phyloP scores from a whole-genome alignment of 257 asterid species.

The Misopates orontium region DNA sequence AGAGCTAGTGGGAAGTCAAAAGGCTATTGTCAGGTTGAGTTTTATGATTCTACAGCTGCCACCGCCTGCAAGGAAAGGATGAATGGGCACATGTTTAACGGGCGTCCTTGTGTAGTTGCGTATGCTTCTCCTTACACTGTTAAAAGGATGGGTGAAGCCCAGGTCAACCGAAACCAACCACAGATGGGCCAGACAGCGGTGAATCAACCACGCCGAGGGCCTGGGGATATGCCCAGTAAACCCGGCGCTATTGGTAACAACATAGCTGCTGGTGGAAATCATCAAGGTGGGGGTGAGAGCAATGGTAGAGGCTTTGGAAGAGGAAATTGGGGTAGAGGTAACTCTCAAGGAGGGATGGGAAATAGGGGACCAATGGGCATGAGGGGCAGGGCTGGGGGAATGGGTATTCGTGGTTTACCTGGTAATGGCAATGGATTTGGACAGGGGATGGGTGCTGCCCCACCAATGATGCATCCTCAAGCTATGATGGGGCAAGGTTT shows the following conservation, averaged over 20 bases:
- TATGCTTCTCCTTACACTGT: conserved; percentile 53
- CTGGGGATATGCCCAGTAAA: conserved; percentile 37
- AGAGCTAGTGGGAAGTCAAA: conserved; percentile 67
- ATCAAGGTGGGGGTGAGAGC: conserved; percentile 47
- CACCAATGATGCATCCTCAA: conserved; percentile 53
- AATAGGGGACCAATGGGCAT: conserved; percentile 68
- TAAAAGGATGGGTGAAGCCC: conserved; percentile 48
- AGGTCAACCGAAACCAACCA: conserved; percentile 42
- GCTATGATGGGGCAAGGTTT: conserved; percentile 62
- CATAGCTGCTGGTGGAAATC: conserved; percentile 42
- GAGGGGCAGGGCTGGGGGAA: conserved; percentile 53
- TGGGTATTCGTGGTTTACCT: background rate
- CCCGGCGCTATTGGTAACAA: conserved; percentile 33
- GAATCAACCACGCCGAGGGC: conserved; percentile 46
- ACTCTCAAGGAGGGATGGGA: conserved; percentile 53
- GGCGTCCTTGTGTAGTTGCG: conserved; percentile 57
- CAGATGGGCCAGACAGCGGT: conserved; percentile 13
- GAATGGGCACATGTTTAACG: conserved; percentile 51
- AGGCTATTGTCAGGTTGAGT: conserved; percentile 64
- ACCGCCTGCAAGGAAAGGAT: conserved; percentile 57
- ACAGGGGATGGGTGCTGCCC: conserved; percentile 51
- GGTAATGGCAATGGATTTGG: conserved; percentile 49
- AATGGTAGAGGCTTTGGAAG: conserved; percentile 51
- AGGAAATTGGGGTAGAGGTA: conserved; percentile 54
- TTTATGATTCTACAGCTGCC: conserved; percentile 47